Percentiles rank a stretch among this genome's conserved stretches.
Conservation (phyloP, 73 alveolate species). For the Tetrahymena malaccensis region DNA sequence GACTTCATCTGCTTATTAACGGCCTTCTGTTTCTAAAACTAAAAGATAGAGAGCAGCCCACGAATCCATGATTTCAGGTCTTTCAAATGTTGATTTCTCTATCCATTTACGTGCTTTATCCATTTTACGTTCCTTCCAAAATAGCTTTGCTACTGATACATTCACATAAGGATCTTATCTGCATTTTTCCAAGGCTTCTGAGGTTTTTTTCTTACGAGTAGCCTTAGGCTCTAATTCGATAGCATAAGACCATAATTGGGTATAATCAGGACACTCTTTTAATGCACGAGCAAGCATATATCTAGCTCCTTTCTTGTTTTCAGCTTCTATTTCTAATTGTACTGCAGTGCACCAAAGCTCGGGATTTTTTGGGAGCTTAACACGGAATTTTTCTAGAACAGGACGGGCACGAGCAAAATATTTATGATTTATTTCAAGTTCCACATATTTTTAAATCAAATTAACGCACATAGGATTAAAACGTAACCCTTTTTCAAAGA, state of each 20-base stretch:
- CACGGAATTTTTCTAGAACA: constrained; percentile 62
- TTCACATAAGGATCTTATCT: constrained; percentile 53
- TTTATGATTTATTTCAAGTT: constrained; percentile 43
- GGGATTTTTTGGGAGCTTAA: constrained; percentile 48
- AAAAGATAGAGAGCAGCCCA: constrained; percentile 62
- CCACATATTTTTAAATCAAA: constrained; percentile 55
- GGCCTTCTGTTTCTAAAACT: constrained; percentile 6
- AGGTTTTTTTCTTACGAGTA: constrained; percentile 53
- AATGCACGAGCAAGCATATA: constrained; percentile 54
- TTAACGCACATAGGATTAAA: constrained; percentile 1
- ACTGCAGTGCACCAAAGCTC: constrained; percentile 60
- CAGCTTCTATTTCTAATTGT: constrained; percentile 53
- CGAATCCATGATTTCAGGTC: constrained; percentile 69
- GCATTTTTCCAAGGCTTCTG: constrained; percentile 53
- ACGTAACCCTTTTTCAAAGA: constrained; percentile 52
- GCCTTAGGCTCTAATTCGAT: constrained; percentile 58
- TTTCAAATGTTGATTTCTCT: constrained; percentile 49
- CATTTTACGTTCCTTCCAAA: constrained; percentile 61
- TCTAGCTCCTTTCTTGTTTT: constrained; percentile 55
- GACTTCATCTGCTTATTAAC: neutral
- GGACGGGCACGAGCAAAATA: constrained; percentile 65
- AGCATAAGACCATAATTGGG: constrained; percentile 63
- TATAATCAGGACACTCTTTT: constrained; percentile 48
- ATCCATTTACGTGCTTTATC: constrained; percentile 70
- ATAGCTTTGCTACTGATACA: constrained; percentile 51